phyloP scores from a whole-genome alignment of 176 grass and related monocot species.

The Raddia distichophylla region DNA sequence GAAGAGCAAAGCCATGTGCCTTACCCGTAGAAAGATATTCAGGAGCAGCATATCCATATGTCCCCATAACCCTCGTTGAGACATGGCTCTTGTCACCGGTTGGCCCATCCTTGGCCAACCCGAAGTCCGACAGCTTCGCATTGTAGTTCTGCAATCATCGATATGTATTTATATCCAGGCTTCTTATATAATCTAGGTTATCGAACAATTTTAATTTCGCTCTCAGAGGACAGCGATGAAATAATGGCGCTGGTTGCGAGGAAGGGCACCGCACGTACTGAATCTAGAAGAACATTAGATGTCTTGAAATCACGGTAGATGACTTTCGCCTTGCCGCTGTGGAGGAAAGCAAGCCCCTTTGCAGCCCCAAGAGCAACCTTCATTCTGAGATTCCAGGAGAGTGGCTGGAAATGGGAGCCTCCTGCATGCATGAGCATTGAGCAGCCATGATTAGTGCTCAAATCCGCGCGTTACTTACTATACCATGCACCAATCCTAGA shows the following conservation, averaged over 20 bases:
- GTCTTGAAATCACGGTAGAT: slow-evolving; percentile 93
- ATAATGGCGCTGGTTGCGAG: background rate
- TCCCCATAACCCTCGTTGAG: slow-evolving; percentile 92
- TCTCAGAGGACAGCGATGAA: background rate
- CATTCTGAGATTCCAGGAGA: slow-evolving; percentile 87
- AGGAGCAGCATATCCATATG: slow-evolving; percentile 80
- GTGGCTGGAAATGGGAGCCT: slow-evolving; percentile 69
- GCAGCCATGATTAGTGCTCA: too few relatives aligned
- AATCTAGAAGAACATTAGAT: slow-evolving; percentile 81
- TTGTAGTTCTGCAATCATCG: slow-evolving; percentile 58
- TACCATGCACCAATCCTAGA: too few relatives aligned
- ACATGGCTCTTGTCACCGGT: slow-evolving; percentile 86
- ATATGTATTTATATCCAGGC: background rate
- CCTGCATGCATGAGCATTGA: slow-evolving; percentile 30
- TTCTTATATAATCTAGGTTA: background rate
- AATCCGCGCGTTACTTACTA: too few relatives aligned
- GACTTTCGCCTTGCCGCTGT: slow-evolving; percentile 81
- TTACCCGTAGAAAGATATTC: slow-evolving; percentile 87
- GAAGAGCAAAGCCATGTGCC: background rate
- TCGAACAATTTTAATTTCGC: background rate
- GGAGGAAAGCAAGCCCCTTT: slow-evolving; percentile 87
- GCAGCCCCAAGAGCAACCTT: slow-evolving; percentile 83
- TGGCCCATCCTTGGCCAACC: slow-evolving; percentile 85
- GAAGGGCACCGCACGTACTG: slow-evolving; percentile 54
- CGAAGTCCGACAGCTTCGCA: slow-evolving; percentile 84